phyloP scores from a whole-genome alignment of 2,329 filamentous ascomycete species.

The Colletotrichum phormii region DNA sequence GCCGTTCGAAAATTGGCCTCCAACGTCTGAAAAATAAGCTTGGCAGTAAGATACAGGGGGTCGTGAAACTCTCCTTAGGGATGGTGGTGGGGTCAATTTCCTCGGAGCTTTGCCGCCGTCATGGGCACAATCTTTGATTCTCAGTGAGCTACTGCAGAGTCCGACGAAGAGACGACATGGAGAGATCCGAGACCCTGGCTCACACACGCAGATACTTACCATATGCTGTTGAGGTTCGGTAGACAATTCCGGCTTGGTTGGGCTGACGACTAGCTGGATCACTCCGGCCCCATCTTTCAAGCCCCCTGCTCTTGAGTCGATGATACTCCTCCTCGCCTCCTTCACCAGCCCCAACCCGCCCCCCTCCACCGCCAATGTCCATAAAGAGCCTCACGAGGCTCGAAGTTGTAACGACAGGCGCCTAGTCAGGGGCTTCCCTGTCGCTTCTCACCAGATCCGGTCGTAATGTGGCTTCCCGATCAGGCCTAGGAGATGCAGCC shows the following conservation, averaged over 20 bases:
- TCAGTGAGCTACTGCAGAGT: background rate
- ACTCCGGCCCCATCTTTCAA: background rate
- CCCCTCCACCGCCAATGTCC: background rate
- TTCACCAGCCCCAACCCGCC: background rate
- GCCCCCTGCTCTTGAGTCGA: background rate
- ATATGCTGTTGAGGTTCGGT: background rate
- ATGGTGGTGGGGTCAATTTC: slow-evolving; percentile 5
- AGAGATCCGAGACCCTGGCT: background rate
- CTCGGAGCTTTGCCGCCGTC: slow-evolving; percentile 27
- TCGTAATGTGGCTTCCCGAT: slow-evolving; percentile 18
- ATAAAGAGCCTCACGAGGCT: slow-evolving; percentile 20
- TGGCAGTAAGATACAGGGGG: slow-evolving; percentile 34
- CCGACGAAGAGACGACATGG: background rate
- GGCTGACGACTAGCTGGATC: background rate
- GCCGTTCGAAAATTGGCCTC: slow-evolving; percentile 20
- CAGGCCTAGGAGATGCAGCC: slow-evolving; percentile 16
- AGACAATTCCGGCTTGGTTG: background rate
- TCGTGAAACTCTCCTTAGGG: slow-evolving; percentile 32
- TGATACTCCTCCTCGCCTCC: background rate
- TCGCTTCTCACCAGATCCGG: slow-evolving; percentile 4
- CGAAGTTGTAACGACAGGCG: slow-evolving; percentile 18
- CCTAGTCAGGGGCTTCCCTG: slow-evolving; percentile 10
- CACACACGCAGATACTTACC: background rate
- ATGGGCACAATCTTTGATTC: background rate
- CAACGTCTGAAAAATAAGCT: slow-evolving; percentile 33